Evolutionary conservation across 768 basidiomycete species (phyloP).

Genomic region (Pulveroboletus sp.): DNA sequence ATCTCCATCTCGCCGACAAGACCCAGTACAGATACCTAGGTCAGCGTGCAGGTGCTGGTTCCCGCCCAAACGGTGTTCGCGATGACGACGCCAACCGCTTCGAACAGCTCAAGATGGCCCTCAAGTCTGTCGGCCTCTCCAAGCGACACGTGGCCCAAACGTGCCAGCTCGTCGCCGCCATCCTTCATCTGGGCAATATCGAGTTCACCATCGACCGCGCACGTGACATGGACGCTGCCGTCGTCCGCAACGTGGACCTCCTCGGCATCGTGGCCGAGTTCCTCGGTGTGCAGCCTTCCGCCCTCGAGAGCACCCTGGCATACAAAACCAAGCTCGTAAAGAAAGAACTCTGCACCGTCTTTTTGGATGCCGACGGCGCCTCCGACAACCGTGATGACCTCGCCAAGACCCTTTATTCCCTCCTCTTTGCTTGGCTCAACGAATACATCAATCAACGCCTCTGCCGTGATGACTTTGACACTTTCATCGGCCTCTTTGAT

Average conservation of each 20-base stretch:
- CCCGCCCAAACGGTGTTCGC: constrained; percentile 44
- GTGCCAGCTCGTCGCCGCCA: constrained; percentile 91
- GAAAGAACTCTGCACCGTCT: constrained; percentile 96
- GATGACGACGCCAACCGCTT: constrained; percentile 87
- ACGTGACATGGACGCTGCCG: constrained; percentile 88
- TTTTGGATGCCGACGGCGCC: constrained; percentile 91
- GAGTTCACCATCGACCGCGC: constrained; percentile 83
- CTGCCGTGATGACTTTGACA: constrained; percentile 87
- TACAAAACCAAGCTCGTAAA: constrained; percentile 92
- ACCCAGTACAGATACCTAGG: constrained; percentile 85
- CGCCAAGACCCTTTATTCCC: constrained; percentile 87
- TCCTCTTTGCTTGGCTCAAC: constrained; percentile 94
- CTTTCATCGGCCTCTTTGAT: constrained; percentile 92
- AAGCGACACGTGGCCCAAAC: constrained; percentile 95
- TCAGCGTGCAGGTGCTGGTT: constrained; percentile 48
- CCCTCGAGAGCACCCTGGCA: constrained; percentile 76
- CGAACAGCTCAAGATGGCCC: constrained; percentile 89
- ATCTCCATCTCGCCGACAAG: constrained; percentile 80
- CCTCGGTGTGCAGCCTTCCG: constrained; percentile 70
- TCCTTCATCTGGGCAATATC: constrained; percentile 94
- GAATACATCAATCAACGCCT: constrained; percentile 95
- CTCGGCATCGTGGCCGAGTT: constrained; percentile 88
- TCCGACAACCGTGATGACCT: constrained; percentile 92
- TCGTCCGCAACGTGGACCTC: constrained; percentile 80
- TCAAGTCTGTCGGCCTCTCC: constrained; percentile 90